Percentiles rank a stretch among this genome's conserved stretches.
Evolutionary conservation across 2,329 filamentous ascomycete species (phyloP).

Genomic region (Waltergamsia citrina): DNA sequence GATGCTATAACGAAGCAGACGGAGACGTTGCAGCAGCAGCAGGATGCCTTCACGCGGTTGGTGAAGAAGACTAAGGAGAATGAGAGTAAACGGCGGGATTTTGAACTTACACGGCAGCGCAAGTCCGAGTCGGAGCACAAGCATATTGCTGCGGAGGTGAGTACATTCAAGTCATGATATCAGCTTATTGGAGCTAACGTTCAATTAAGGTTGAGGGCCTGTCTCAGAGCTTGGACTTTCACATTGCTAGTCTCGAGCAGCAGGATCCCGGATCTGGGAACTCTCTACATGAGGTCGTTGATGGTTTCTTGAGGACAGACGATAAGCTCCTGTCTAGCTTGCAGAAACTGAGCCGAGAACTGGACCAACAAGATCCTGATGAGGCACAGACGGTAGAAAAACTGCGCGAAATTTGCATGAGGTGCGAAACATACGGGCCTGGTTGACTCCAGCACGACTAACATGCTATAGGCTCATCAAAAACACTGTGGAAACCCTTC

Average conservation of each 20-base stretch:
- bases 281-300: slow-evolving; percentile 36
- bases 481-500: slow-evolving; percentile 43
- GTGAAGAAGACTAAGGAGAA: slow-evolving; percentile 28
- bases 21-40: slow-evolving; percentile 50
- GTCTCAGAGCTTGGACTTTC: slow-evolving; percentile 33
- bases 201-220: slow-evolving; percentile 36
- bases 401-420: slow-evolving; percentile 50
- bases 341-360: slow-evolving; percentile 54
- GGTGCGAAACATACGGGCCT: slow-evolving; percentile 23
- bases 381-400: slow-evolving; percentile 43
- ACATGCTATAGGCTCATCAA: slow-evolving; percentile 41
- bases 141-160: slow-evolving; percentile 32
- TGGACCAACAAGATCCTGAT: slow-evolving; percentile 41
- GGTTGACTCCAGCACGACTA: too few species aligned
- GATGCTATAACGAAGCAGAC: slow-evolving; percentile 55
- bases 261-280: slow-evolving; percentile 34
- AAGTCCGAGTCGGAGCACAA: slow-evolving; percentile 26
- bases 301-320: slow-evolving; percentile 46
- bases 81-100: slow-evolving; percentile 15
- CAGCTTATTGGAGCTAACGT: background rate
- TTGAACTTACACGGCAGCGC: slow-evolving; percentile 16
- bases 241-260: slow-evolving; percentile 38
- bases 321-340: slow-evolving; percentile 56
- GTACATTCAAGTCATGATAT: slow-evolving; percentile 3
- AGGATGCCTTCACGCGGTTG: slow-evolving; percentile 45